phyloP scores from a whole-genome alignment of 2,329 filamentous ascomycete species.

The Lachnellula suecica region DNA sequence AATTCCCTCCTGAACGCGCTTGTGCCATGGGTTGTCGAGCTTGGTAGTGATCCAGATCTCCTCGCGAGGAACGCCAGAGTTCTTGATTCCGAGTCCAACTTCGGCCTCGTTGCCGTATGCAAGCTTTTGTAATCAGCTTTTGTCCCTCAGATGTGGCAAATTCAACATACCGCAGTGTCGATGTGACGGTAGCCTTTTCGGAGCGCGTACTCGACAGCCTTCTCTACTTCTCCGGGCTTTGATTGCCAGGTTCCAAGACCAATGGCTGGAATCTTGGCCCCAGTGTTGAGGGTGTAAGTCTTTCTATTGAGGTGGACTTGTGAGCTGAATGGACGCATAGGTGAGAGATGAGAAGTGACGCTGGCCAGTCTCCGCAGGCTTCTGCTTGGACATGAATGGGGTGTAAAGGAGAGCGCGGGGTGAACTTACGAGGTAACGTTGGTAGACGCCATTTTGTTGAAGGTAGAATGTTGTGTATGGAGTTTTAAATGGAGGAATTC shows the following conservation, averaged over 20 bases:
- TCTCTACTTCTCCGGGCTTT: constrained; percentile 60
- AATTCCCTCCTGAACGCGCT: constrained; percentile 63
- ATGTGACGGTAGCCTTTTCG: constrained; percentile 72
- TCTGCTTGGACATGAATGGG: constrained; percentile 23
- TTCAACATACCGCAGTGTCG: constrained; percentile 50
- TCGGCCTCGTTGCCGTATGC: constrained; percentile 77
- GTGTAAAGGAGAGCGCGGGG: constrained; percentile 6
- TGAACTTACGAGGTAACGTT: constrained; percentile 30
- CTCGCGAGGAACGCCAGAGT: constrained; percentile 64
- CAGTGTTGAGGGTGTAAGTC: constrained; percentile 71
- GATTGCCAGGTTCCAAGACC: constrained; percentile 82
- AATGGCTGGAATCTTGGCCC: constrained; percentile 74
- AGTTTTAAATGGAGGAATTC: not conserved
- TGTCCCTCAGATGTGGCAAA: not conserved
- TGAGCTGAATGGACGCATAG: constrained; percentile 21
- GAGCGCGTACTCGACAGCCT: constrained; percentile 70
- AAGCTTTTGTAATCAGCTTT: constrained; percentile 35
- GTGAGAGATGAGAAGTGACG: constrained; percentile 18
- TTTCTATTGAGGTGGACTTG: constrained; percentile 33
- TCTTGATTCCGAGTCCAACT: constrained; percentile 64
- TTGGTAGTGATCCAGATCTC: constrained; percentile 78
- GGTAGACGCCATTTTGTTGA: constrained; percentile 30
- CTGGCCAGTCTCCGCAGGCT: constrained; percentile 30
- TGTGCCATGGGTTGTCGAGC: constrained; percentile 78
- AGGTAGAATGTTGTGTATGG: constrained; percentile 1